Percentiles rank a stretch among this genome's conserved stretches.
These are phyloP conservation scores for Talaromyces nanjingensis DNA, from an alignment of 495 filamentous ascomycete genomes.

Conservation along the genomic window DNA sequence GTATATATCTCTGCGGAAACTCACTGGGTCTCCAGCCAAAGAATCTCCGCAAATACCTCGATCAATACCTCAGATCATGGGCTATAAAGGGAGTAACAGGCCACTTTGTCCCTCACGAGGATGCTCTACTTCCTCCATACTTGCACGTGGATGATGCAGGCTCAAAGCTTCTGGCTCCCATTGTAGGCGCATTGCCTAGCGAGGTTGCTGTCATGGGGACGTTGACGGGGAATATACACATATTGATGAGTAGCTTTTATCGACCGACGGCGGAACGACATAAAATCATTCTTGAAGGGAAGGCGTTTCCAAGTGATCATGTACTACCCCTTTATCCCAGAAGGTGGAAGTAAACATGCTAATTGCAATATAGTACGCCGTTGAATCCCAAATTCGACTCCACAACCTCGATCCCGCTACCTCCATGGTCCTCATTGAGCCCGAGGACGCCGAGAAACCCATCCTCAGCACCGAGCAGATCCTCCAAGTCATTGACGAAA, in stretches of 20 bases:
- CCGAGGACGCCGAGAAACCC: constrained; percentile 41
- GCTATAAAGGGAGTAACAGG: constrained; percentile 88
- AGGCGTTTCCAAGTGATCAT: constrained; percentile 94
- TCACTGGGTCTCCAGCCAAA: constrained; percentile 87
- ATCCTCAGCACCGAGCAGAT: constrained; percentile 67
- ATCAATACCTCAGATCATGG: constrained; percentile 79
- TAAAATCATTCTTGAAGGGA: constrained; percentile 89
- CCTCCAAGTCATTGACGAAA: constrained; percentile 63
- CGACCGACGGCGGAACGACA: constrained; percentile 64
- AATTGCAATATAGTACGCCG: constrained; percentile 58
- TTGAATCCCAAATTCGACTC: constrained; percentile 78
- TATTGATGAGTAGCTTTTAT: constrained; percentile 91
- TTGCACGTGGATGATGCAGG: constrained; percentile 69
- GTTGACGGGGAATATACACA: constrained; percentile 83
- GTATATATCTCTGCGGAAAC: constrained; percentile 94
- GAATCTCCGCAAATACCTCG: constrained; percentile 60
- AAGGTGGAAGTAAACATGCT: not conserved
- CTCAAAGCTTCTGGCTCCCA: constrained; percentile 64
- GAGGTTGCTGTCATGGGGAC: constrained; percentile 95
- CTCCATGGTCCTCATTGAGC: constrained; percentile 72
- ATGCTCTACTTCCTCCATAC: constrained; percentile 71
- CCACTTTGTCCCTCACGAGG: constrained; percentile 79
- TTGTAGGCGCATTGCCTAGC: constrained; percentile 72
- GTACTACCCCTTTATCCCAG: constrained; percentile 26
- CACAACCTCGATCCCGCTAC: constrained; percentile 61